Evolutionary conservation across 1,139 yeast species (phyloP).

Genomic region (Lizanozyma gosingica): DNA sequence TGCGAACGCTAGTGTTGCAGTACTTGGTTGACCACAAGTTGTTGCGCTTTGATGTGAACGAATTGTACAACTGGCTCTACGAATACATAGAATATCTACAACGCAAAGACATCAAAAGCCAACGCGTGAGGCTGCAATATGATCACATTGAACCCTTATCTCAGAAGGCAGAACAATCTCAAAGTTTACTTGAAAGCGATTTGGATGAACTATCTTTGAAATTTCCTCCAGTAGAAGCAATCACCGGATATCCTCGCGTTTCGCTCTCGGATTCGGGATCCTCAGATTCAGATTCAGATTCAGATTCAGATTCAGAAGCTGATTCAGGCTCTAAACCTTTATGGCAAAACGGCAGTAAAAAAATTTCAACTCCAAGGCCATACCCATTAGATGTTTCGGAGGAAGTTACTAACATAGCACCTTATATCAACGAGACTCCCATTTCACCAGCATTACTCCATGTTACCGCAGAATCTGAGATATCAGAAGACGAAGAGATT

Average conservation of each 20-base stretch:
- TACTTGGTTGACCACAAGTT: conserved; percentile 24
- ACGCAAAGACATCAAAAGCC: not conserved
- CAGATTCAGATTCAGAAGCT: not conserved
- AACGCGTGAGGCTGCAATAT: too few relatives aligned
- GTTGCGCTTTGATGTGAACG: conserved; percentile 28
- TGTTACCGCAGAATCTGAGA: not conserved
- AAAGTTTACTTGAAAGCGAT: not conserved
- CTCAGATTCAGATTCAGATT: not conserved
- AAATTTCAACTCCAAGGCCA: not conserved
- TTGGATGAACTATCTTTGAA: not conserved
- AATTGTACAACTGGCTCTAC: conserved; percentile 32
- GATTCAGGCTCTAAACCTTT: not conserved
- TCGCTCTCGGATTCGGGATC: not conserved
- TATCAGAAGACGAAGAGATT: not conserved
- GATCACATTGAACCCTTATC: too few relatives aligned
- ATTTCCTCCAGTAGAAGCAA: too few relatives aligned
- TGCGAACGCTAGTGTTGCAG: conserved; percentile 21
- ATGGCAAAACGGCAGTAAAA: too few relatives aligned
- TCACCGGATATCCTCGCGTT: too few relatives aligned
- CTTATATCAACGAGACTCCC: not conserved
- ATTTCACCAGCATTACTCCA: not conserved
- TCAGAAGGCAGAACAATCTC: not conserved
- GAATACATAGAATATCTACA: conserved; percentile 31
- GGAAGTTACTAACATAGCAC: not conserved
- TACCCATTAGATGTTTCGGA: not conserved